Percentiles rank a stretch among this genome's conserved stretches.
Conservation (phyloP, 345 rosid species). For the Populus davidiana region DNA sequence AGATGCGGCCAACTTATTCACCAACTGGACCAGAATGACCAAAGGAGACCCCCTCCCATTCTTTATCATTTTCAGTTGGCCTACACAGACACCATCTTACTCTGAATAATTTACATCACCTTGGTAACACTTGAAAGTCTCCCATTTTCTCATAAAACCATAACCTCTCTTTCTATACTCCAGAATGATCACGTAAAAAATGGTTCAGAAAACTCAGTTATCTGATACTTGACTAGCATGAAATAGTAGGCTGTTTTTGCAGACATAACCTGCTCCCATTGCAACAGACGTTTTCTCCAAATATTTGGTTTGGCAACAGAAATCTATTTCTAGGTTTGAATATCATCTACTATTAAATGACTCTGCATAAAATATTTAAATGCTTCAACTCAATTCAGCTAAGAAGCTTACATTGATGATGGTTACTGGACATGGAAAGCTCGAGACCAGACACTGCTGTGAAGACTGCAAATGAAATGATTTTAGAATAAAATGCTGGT, state of each 20-base stretch:
- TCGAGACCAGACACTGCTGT: slow-evolving; percentile 98
- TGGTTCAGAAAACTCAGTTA: neutral
- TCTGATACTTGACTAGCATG: neutral
- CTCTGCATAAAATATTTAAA: neutral
- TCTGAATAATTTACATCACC: slow-evolving; percentile 8
- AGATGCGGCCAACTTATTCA: neutral
- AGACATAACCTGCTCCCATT: neutral
- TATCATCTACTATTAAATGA: neutral
- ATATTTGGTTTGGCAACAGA: neutral
- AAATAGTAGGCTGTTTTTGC: neutral
- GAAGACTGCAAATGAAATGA: slow-evolving; percentile 50
- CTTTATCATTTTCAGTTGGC: neutral
- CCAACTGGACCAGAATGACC: neutral
- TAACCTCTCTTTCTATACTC: neutral
- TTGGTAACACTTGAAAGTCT: neutral
- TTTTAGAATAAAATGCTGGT: neutral
- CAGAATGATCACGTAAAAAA: neutral
- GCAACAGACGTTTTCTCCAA: neutral
- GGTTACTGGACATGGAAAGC: slow-evolving; percentile 84
- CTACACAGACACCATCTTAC: neutral
- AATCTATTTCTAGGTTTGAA: neutral
- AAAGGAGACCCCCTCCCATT: neutral
- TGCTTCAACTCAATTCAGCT: neutral
- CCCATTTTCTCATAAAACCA: neutral
- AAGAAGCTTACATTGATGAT: slow-evolving; percentile 76